phyloP scores from a whole-genome alignment of 768 basidiomycete species.

The Mycena alexandri region DNA sequence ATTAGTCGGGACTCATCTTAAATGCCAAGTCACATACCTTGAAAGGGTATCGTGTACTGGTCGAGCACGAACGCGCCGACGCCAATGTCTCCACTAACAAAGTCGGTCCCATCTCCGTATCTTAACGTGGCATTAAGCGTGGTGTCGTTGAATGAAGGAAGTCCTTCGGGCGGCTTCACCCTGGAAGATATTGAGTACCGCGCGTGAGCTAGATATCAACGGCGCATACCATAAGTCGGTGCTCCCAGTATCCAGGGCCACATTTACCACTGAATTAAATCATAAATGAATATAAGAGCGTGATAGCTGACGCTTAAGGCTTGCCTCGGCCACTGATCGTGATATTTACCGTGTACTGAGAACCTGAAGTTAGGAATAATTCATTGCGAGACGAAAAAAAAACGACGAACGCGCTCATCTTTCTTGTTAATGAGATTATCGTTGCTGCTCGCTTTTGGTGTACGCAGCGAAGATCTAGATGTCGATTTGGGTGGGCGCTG shows the following conservation, averaged over 20 bases:
- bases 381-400: background rate
- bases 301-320: background rate
- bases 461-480: too few relatives aligned
- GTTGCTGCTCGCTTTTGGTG: conserved; percentile 5
- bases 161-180: conserved; percentile 35
- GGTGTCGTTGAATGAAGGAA: conserved; percentile 35
- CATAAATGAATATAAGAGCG: background rate
- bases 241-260: conserved; percentile 34
- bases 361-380: background rate
- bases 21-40: conserved; percentile 15
- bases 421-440: conserved; percentile 36
- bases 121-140: conserved; percentile 25
- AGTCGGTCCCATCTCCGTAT: conserved; percentile 34
- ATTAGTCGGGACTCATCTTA: background rate
- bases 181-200: conserved; percentile 4
- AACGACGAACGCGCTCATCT: conserved; percentile 28
- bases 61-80: conserved; percentile 31
- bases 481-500: conserved; percentile 16
- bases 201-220: background rate
- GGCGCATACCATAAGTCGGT: conserved; percentile 33
- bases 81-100: conserved; percentile 32
- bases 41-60: conserved; percentile 24
- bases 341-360: conserved; percentile 35
- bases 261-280: conserved; percentile 28
- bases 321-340: conserved; percentile 35